Conservation (phyloP, 148 eudicot species). For the Simmondsia chinensis region DNA sequence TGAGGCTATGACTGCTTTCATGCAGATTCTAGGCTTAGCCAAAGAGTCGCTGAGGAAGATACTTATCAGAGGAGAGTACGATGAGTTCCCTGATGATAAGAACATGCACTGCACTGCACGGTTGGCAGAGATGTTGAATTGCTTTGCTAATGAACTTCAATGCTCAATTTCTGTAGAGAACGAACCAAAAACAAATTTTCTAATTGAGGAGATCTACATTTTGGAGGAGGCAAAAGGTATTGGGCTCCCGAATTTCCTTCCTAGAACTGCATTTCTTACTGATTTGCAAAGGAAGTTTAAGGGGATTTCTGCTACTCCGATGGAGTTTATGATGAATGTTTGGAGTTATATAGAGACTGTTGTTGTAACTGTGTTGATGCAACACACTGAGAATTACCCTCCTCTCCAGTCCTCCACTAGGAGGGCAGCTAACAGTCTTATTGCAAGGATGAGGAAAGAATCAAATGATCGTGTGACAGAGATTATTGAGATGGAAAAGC, state of each 20-base stretch:
- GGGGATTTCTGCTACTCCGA: slow-evolving; percentile 19
- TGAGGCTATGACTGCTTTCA: slow-evolving; percentile 19
- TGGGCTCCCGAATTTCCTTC: slow-evolving; percentile 46
- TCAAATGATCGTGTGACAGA: slow-evolving; percentile 16
- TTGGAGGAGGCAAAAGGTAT: slow-evolving; percentile 40
- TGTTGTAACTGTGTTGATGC: slow-evolving; percentile 9
- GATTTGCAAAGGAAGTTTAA: slow-evolving; percentile 29
- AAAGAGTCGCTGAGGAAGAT: slow-evolving; percentile 37
- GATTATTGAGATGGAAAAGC: slow-evolving; percentile 31
- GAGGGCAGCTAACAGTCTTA: slow-evolving; percentile 15
- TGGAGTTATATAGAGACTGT: slow-evolving; percentile 31
- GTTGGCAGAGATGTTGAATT: slow-evolving; percentile 23
- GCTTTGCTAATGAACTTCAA: slow-evolving; percentile 19
- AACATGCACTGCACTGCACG: slow-evolving; percentile 45
- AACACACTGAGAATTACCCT: slow-evolving; percentile 25
- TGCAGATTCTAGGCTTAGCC: slow-evolving; percentile 18
- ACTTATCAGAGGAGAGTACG: slow-evolving; percentile 17
- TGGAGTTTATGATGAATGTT: slow-evolving; percentile 15
- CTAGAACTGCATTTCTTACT: slow-evolving; percentile 30
- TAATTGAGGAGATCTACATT: slow-evolving; percentile 32
- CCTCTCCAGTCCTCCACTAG: slow-evolving; percentile 10
- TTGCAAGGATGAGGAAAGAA: slow-evolving; percentile 14
- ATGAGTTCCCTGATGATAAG: slow-evolving; percentile 17
- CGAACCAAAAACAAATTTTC: slow-evolving; percentile 3
- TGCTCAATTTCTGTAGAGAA: not conserved